Percentiles rank a stretch among this genome's conserved stretches.
These are phyloP conservation scores for Terfezia boudieri DNA, from an alignment of 495 filamentous ascomycete genomes.

Conservation along the genomic window DNA sequence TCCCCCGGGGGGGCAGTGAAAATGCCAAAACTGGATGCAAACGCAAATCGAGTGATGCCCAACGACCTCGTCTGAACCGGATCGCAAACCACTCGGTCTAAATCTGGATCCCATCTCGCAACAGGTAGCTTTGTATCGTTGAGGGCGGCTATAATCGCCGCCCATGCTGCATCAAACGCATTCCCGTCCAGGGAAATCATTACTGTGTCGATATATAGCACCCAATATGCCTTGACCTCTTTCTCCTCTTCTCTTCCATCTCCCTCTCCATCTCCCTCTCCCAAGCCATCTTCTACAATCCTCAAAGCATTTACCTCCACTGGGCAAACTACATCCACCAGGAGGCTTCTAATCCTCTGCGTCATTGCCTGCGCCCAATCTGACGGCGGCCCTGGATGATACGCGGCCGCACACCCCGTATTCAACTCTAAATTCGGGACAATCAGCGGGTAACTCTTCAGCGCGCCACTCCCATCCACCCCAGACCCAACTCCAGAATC, in stretches of 20 bases:
- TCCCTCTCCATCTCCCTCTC: constrained; percentile 24
- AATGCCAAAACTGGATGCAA: constrained; percentile 50
- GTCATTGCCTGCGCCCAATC: constrained; percentile 62
- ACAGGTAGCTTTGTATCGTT: constrained; percentile 52
- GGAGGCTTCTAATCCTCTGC: constrained; percentile 48
- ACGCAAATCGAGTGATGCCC: constrained; percentile 37
- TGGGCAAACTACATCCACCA: constrained; percentile 39
- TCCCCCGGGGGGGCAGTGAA: constrained; percentile 43
- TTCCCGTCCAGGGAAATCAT: constrained; percentile 82
- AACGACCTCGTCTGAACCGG: constrained; percentile 25
- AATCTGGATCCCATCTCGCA: constrained; percentile 70
- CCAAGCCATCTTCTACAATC: constrained; percentile 21
- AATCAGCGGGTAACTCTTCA: constrained; percentile 30
- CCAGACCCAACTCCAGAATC: constrained; percentile 3
- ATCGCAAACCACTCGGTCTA: constrained; percentile 55
- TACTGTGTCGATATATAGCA: constrained; percentile 76
- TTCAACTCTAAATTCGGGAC: constrained; percentile 80
- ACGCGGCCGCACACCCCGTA: constrained; percentile 69
- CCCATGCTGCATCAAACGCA: constrained; percentile 76
- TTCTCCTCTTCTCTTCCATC: constrained; percentile 10
- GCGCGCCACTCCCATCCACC: constrained; percentile 8
- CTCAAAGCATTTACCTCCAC: constrained; percentile 22
- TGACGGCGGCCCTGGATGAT: constrained; percentile 64
- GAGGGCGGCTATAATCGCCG: constrained; percentile 61
- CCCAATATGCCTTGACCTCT: constrained; percentile 59